Percentiles rank a stretch among this genome's conserved stretches.
Evolutionary conservation across 176 grass and related monocot genomes (phyloP).

Genomic region (Juncus inflexus): DNA sequence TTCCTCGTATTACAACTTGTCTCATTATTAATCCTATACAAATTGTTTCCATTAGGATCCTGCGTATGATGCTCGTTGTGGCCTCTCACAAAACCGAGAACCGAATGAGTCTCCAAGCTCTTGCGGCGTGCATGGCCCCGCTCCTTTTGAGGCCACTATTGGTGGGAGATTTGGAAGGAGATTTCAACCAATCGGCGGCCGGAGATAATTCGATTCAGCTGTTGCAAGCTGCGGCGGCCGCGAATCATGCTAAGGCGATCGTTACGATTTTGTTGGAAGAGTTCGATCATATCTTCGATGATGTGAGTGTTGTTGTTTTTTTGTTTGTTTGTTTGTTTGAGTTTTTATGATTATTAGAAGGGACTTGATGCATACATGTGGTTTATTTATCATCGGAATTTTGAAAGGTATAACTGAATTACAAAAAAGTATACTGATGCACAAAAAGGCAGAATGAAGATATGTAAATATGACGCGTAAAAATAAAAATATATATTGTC

Average conservation of each 20-base stretch:
- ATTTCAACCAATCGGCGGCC: slow-evolving; percentile 59
- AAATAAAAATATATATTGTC: too few species aligned
- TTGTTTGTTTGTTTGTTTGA: slow-evolving; percentile 10
- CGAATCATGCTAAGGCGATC: slow-evolving; percentile 95
- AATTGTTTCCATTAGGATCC: slow-evolving; percentile 54
- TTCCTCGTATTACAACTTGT: too few species aligned
- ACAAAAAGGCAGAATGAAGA: too few species aligned
- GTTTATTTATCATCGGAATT: too few species aligned
- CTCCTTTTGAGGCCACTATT: slow-evolving; percentile 91
- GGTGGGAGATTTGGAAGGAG: slow-evolving; percentile 74
- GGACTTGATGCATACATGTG: too few species aligned
- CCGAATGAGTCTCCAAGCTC: slow-evolving; percentile 83
- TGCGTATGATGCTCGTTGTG: slow-evolving; percentile 94
- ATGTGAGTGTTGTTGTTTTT: slow-evolving; percentile 30
- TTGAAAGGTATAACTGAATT: too few species aligned
- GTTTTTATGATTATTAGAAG: too few species aligned
- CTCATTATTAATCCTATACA: too few species aligned
- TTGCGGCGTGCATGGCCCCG: slow-evolving; percentile 98
- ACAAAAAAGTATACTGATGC: too few species aligned
- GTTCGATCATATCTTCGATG: slow-evolving; percentile 92
- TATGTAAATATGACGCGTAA: too few species aligned
- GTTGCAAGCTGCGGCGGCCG: slow-evolving; percentile 88
- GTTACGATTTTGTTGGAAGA: slow-evolving; percentile 94
- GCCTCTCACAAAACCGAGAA: slow-evolving; percentile 74
- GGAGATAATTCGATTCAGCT: slow-evolving; percentile 88